Evolutionary conservation across 2,329 filamentous ascomycete species (phyloP).

Genomic region (Penicillium occitanis): DNA sequence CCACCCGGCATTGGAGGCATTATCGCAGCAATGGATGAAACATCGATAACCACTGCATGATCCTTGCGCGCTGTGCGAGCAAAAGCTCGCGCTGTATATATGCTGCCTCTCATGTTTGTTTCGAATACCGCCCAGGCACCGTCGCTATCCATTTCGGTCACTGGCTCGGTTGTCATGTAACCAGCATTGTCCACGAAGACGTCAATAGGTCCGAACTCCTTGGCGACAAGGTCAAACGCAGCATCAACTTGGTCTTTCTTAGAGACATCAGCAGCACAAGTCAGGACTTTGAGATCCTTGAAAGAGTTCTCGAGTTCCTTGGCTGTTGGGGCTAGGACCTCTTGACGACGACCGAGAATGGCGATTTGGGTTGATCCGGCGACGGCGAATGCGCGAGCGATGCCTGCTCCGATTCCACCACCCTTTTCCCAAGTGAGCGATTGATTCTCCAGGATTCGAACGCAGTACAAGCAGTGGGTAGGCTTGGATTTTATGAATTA

Average conservation of each 20-base stretch:
- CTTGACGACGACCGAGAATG: background rate
- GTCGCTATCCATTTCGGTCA: background rate
- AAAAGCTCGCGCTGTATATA: background rate
- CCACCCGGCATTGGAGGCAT: background rate
- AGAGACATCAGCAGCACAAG: background rate
- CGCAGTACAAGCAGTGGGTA: background rate
- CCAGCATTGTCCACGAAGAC: background rate
- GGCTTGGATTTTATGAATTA: background rate
- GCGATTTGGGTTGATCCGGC: background rate
- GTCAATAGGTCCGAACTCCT: background rate
- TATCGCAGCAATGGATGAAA: background rate
- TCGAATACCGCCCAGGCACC: background rate
- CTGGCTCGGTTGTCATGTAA: background rate
- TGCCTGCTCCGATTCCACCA: background rate
- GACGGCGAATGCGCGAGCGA: constrained; percentile 4
- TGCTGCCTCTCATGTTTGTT: background rate
- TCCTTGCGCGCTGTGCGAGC: background rate
- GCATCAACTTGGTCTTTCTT: background rate
- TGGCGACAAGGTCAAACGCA: background rate
- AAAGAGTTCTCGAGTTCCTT: background rate
- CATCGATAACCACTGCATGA: background rate
- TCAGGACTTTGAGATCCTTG: background rate
- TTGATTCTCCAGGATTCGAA: background rate
- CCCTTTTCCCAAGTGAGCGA: background rate
- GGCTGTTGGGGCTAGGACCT: background rate